Conservation (phyloP, 179 eudicot genomes). For the Silene vulgaris region DNA sequence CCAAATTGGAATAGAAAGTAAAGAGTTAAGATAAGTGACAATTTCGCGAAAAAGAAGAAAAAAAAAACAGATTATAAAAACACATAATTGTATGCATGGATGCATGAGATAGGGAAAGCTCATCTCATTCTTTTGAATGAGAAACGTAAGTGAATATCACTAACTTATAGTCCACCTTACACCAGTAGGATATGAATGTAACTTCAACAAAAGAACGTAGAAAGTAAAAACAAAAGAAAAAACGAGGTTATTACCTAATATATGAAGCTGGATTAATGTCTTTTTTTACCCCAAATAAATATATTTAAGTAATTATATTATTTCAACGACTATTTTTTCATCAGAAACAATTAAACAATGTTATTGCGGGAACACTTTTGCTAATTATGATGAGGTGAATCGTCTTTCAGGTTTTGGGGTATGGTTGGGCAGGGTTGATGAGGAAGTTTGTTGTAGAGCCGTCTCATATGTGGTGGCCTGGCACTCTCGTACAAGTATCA, state of each 20-base stretch:
- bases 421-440: constrained; percentile 85
- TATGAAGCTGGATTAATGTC: not conserved
- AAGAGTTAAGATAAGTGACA: too few species aligned
- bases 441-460: constrained; percentile 87
- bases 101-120: too few species aligned
- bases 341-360: not conserved
- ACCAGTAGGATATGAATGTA: too few species aligned
- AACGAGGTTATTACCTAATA: too few species aligned
- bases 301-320: too few species aligned
- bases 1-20: not conserved
- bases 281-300: too few species aligned
- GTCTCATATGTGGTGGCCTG: constrained; percentile 96
- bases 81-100: too few species aligned
- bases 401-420: constrained; percentile 66
- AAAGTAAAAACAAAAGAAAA: not conserved
- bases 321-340: not conserved
- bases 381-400: not conserved
- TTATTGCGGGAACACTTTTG: not conserved
- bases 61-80: too few species aligned
- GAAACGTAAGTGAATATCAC: too few species aligned
- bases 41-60: too few species aligned
- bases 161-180: too few species aligned
- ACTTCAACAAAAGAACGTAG: not conserved
- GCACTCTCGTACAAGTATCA: constrained; percentile 77
- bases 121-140: too few species aligned